A percentile compares a stretch with the other conserved stretches of the same genome.
phyloP scores from a whole-genome alignment of 257 asterid species.

The Gardenia jasminoides region DNA sequence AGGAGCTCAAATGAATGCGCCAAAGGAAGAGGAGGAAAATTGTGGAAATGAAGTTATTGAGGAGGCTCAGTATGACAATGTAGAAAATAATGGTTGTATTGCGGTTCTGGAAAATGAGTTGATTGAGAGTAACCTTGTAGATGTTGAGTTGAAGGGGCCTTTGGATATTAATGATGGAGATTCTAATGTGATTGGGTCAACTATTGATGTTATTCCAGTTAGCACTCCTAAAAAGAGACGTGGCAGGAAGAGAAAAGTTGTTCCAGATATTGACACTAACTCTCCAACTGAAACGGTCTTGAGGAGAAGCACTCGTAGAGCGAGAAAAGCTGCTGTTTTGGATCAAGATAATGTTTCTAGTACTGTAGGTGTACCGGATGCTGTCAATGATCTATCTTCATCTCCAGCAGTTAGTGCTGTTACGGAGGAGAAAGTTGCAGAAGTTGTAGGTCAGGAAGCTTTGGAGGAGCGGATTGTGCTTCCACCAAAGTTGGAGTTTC shows the following conservation, averaged over 20 bases:
- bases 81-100: constrained; percentile 11
- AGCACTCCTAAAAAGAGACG: constrained; percentile 41
- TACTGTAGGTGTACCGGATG: constrained; percentile 32
- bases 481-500: constrained; percentile 70
- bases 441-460: constrained; percentile 26
- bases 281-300: constrained; percentile 55
- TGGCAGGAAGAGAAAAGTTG: constrained; percentile 56
- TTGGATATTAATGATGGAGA: constrained; percentile 5
- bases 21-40: constrained; percentile 7
- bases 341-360: constrained; percentile 39
- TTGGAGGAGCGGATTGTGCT: constrained; percentile 28
- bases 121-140: constrained; percentile 10
- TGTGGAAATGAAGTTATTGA: background rate
- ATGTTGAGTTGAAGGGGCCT: constrained; percentile 18
- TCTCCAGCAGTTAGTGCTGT: constrained; percentile 65
- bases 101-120: constrained; percentile 10
- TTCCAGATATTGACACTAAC: constrained; percentile 24
- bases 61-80: constrained; percentile 3
- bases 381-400: constrained; percentile 32
- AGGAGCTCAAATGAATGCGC: constrained; percentile 3
- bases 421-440: constrained; percentile 47
- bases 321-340: constrained; percentile 37
- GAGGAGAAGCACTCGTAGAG: constrained; percentile 92
- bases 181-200: constrained; percentile 27
- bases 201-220: constrained; percentile 34